A percentile compares a stretch with the other conserved stretches of the same genome.
Evolutionary conservation across 495 filamentous ascomycete species (phyloP).

Genomic region (Clohesyomyces aquaticus): DNA sequence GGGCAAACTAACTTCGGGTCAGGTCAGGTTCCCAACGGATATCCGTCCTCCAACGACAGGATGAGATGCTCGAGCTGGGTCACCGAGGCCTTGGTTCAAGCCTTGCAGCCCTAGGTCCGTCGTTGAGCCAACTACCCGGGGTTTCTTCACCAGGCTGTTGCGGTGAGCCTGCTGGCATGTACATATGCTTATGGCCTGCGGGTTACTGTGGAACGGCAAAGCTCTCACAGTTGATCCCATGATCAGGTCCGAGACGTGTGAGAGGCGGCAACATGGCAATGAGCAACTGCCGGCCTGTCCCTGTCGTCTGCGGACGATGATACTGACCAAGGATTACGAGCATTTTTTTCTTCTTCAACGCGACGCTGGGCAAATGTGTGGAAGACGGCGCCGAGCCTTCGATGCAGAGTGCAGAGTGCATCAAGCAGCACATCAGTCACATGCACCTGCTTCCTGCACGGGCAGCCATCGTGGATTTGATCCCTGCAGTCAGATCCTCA

Average conservation of each 20-base stretch:
- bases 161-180: too few species aligned
- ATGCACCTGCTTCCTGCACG: conserved; percentile 28
- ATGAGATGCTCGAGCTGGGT: too few species aligned
- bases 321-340: not conserved
- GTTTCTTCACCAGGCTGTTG: too few species aligned
- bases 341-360: not conserved
- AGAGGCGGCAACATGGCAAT: too few species aligned
- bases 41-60: too few species aligned
- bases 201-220: not conserved
- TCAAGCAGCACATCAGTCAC: conserved; percentile 25
- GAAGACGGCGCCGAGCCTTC: conserved; percentile 26
- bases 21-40: too few species aligned
- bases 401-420: too few species aligned
- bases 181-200: too few species aligned
- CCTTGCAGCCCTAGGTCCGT: too few species aligned
- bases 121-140: too few species aligned
- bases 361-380: conserved; percentile 14
- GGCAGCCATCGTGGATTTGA: conserved; percentile 22
- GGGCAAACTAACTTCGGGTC: not conserved
- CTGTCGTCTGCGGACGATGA: too few species aligned
- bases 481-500: conserved; percentile 31
- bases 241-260: conserved; percentile 10
- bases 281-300: not conserved
- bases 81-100: too few species aligned
- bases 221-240: conserved; percentile 6